phyloP scores from a whole-genome alignment of 1,284 basidiomycete species.

The Sphaerobolus stellatus region DNA sequence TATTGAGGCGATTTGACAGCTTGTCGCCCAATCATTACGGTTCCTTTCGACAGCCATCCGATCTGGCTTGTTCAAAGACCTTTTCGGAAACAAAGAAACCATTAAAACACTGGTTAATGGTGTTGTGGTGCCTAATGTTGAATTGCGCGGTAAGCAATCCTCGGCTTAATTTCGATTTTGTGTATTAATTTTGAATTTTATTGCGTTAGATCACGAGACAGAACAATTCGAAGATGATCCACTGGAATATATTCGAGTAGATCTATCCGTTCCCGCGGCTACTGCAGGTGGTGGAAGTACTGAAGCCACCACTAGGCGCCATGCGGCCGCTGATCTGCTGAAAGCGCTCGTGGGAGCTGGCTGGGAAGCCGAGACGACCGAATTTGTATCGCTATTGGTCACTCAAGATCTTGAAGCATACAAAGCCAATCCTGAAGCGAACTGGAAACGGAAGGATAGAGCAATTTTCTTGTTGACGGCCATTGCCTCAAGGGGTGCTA shows the following conservation, averaged over 20 bases:
- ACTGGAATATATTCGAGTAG: slow-evolving; percentile 90
- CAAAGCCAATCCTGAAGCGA: slow-evolving; percentile 53
- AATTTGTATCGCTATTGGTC: slow-evolving; percentile 85
- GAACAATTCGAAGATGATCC: slow-evolving; percentile 99
- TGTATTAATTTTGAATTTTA: not conserved
- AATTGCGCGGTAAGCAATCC: slow-evolving; percentile 54
- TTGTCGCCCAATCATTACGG: slow-evolving; percentile 89
- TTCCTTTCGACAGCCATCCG: slow-evolving; percentile 95
- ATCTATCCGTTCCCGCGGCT: slow-evolving; percentile 67
- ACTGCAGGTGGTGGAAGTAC: slow-evolving; percentile 38
- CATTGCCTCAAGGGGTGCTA: slow-evolving; percentile 86
- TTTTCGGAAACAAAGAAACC: slow-evolving; percentile 69
- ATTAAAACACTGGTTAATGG: slow-evolving; percentile 84
- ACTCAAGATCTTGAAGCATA: slow-evolving; percentile 67
- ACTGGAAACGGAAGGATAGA: slow-evolving; percentile 95
- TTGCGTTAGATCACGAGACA: slow-evolving; percentile 69
- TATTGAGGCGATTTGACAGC: slow-evolving; percentile 40
- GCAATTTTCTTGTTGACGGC: slow-evolving; percentile 95
- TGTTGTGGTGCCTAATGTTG: slow-evolving; percentile 92
- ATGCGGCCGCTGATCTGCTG: slow-evolving; percentile 91
- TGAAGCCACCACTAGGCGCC: slow-evolving; percentile 76
- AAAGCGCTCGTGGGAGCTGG: slow-evolving; percentile 73
- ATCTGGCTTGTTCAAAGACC: slow-evolving; percentile 68
- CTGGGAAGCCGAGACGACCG: slow-evolving; percentile 81
- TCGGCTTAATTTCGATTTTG: not conserved